Percentiles rank a stretch among this genome's conserved stretches.
Evolutionary conservation across 169 alveolate genomes (phyloP).

Genomic region (Pseudocohnilembus persalinus): DNA sequence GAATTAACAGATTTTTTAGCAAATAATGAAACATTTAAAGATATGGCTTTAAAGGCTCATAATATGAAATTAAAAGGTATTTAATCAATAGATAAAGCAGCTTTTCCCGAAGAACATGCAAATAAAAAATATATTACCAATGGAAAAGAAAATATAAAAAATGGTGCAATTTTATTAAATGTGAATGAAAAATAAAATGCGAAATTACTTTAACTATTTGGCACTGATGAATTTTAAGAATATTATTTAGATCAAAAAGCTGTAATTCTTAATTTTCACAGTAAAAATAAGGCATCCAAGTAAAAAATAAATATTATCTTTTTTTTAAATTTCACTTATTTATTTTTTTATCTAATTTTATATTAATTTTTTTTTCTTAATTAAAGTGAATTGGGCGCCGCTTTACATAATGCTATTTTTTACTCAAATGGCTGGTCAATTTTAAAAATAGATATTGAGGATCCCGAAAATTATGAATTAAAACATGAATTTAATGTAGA

Average conservation of each 20-base stretch:
- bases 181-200: background rate
- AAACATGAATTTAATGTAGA: background rate
- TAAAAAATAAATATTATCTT: background rate
- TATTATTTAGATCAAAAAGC: background rate
- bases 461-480: background rate
- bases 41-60: background rate
- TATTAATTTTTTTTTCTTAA: too few relatives aligned
- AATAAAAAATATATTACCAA: slow-evolving; percentile 11
- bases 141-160: too few relatives aligned
- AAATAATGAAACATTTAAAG: slow-evolving; percentile 3
- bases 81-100: slow-evolving; percentile 13
- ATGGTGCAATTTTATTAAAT: background rate
- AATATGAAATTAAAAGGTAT: slow-evolving; percentile 11
- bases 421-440: background rate
- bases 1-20: slow-evolving; percentile 10
- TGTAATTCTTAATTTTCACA: background rate
- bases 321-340: background rate
- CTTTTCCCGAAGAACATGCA: slow-evolving; percentile 23
- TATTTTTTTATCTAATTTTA: too few relatives aligned
- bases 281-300: background rate
- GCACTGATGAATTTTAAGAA: background rate
- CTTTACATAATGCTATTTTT: background rate
- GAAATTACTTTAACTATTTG: background rate
- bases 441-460: background rate
- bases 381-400: background rate